Evolutionary conservation across 805 yeast species (phyloP).

Genomic region (Ogataea nonfermentans): DNA sequence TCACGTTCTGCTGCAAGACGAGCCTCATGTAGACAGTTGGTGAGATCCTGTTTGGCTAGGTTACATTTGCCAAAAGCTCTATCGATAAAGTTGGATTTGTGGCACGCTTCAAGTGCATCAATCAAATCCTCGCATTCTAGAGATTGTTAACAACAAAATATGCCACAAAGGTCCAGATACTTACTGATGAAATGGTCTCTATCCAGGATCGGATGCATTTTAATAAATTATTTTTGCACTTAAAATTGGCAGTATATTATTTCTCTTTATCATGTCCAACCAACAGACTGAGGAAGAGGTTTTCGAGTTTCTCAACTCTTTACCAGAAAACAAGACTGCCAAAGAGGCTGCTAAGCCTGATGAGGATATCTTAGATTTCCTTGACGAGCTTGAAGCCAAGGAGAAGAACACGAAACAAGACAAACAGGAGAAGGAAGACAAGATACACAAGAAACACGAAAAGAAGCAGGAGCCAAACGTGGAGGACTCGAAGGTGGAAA

Average conservation of each 20-base stretch:
- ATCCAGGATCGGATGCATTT: slow-evolving; percentile 34
- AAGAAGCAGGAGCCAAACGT: slow-evolving; percentile 1
- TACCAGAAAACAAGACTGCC: slow-evolving; percentile 52
- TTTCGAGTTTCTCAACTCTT: slow-evolving; percentile 72
- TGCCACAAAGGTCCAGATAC: slow-evolving; percentile 12
- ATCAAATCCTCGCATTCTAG: slow-evolving; percentile 76
- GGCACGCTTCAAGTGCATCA: slow-evolving; percentile 88
- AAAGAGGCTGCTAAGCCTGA: slow-evolving; percentile 38
- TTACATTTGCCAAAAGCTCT: slow-evolving; percentile 84
- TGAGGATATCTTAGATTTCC: slow-evolving; percentile 52
- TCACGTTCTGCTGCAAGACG: slow-evolving; percentile 62
- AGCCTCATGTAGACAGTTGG: slow-evolving; percentile 77
- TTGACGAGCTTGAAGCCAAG: slow-evolving; percentile 70
- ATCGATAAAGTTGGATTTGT: slow-evolving; percentile 61
- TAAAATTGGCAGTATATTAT: slow-evolving; percentile 2
- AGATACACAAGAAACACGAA: background rate
- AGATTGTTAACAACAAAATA: background rate
- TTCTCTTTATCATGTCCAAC: slow-evolving; percentile 12
- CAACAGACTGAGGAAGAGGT: slow-evolving; percentile 59
- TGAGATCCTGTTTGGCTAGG: slow-evolving; percentile 73
- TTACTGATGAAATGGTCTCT: slow-evolving; percentile 32
- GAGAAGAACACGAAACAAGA: slow-evolving; percentile 38
- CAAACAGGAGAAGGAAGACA: slow-evolving; percentile 11
- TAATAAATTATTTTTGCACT: slow-evolving; percentile 7
- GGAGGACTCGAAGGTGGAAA: slow-evolving; percentile 2